Base-by-base conservation (phyloP, 257 asterid species). In the Solanum dulcamara region DNA sequence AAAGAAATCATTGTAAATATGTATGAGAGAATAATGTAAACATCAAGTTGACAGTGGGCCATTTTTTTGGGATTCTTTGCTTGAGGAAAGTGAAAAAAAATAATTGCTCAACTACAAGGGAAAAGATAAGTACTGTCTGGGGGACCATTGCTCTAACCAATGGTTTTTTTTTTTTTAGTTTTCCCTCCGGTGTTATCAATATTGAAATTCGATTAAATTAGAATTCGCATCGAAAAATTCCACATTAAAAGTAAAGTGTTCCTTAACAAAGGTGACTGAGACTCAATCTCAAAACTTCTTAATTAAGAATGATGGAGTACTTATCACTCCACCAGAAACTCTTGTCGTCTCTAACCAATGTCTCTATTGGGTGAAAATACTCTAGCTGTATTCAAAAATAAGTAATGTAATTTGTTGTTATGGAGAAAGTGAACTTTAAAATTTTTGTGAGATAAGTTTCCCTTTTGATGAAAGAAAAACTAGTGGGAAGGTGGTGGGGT, bases 21-120 rank as follows among this genome's bases (percentile, higher is more conserved):
- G 35, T 46, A 8, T 24, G 53, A 44, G 82, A 75, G 81, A 74
- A 75, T 75, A 75, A 74, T 42, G 81, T 15, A 75, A 8, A 48
- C 83, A 46, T 14, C 62, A 77, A 12, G 89, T 75, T 88, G 87
- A 85, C 59, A 18, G 88, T 82, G 85, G 91, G 88, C n/a, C 85
- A 81, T 68, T 30, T 15, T 33, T 17, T 35, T n/a, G 35, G 40
- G 66, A 77, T 86, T 70, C 88, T 75, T 89, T 85, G 89, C 91
- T 85, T 86, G 57, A 75, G 53, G 85, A 77, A 81, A 60, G 81
- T 81, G 89, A 3, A 7, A 30, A 7, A 30, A 3, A 67, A 66
- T 75, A 67, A 80, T 81, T 72, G 89, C 81, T 75, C 84, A 75
- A 85, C 71, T 9, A 85, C 4, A 30, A 15, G 40, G 86, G 17